Conservation (phyloP, 495 filamentous ascomycete genomes). For the Umbilicaria muhlenbergii region DNA sequence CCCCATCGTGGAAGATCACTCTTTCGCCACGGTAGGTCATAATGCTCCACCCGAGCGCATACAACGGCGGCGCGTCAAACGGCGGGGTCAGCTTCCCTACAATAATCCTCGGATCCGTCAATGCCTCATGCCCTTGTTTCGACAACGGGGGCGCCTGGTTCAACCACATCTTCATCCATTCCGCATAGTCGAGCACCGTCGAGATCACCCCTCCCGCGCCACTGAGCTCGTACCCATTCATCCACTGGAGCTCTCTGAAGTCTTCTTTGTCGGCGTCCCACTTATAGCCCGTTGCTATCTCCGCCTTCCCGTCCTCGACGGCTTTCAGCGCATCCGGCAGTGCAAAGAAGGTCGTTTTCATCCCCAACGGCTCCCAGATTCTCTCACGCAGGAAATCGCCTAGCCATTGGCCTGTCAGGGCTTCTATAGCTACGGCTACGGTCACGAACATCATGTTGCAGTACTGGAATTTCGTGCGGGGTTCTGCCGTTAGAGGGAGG, state of each 20-base stretch:
- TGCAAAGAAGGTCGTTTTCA: constrained; percentile 33
- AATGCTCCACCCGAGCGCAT: constrained; percentile 30
- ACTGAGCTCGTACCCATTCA: constrained; percentile 19
- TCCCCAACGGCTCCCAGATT: constrained; percentile 33
- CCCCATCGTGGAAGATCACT: constrained; percentile 27
- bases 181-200: constrained; percentile 35
- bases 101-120: constrained; percentile 23
- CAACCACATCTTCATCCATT: constrained; percentile 30
- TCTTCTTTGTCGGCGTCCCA: constrained; percentile 8
- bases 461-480: constrained; percentile 30
- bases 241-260: constrained; percentile 8
- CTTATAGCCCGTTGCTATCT: constrained; percentile 17
- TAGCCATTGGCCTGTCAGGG: constrained; percentile 24
- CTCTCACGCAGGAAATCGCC: constrained; percentile 23
- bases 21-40: constrained; percentile 27
- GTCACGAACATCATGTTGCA: constrained; percentile 37
- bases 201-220: constrained; percentile 35
- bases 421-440: constrained; percentile 27
- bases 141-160: constrained; percentile 17
- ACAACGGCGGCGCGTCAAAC: constrained; percentile 1
- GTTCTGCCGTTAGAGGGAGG: constrained; percentile 23
- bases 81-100: not conserved
- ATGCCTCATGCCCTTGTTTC: constrained; percentile 18
- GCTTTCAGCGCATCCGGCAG: constrained; percentile 19
- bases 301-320: constrained; percentile 5